Evolutionary conservation across 1,139 yeast genomes (phyloP).

Genomic region (Debaryomycetaceae sp.): DNA sequence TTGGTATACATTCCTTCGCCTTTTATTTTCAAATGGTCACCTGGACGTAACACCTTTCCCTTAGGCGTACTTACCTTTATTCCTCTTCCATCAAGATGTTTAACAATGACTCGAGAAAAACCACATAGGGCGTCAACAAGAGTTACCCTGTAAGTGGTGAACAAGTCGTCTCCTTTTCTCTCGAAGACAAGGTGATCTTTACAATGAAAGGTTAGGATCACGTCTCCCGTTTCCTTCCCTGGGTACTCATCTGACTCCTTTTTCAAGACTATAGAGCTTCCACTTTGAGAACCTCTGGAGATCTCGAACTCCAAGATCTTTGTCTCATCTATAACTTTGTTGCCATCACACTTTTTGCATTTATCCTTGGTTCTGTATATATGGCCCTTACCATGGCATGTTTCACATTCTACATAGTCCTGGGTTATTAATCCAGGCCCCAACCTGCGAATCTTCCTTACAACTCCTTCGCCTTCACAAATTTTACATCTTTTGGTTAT

Average conservation of each 20-base stretch:
- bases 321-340: constrained; percentile 58
- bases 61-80: constrained; percentile 60
- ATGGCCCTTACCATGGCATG: constrained; percentile 73
- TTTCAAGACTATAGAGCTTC: constrained; percentile 57
- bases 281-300: constrained; percentile 64
- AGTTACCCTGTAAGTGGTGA: constrained; percentile 56
- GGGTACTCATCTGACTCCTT: constrained; percentile 79
- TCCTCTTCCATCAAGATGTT: constrained; percentile 80
- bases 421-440: constrained; percentile 77
- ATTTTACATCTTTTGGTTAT: constrained; percentile 52
- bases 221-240: constrained; percentile 77
- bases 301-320: constrained; percentile 77
- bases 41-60: constrained; percentile 80
- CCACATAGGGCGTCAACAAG: constrained; percentile 84
- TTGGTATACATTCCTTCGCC: constrained; percentile 86
- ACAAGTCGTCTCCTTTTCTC: constrained; percentile 64
- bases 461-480: constrained; percentile 74
- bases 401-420: constrained; percentile 58
- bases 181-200: constrained; percentile 44
- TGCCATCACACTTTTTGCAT: constrained; percentile 77
- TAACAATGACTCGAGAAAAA: constrained; percentile 61
- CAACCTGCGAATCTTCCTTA: constrained; percentile 57
- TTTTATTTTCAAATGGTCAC: constrained; percentile 60
- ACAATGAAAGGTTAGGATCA: constrained; percentile 58
- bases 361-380: constrained; percentile 61